Evolutionary conservation across 2,329 filamentous ascomycete species (phyloP), one percentile per base, ranked within the genome.

Genomic region (Nemania sp.): DNA sequence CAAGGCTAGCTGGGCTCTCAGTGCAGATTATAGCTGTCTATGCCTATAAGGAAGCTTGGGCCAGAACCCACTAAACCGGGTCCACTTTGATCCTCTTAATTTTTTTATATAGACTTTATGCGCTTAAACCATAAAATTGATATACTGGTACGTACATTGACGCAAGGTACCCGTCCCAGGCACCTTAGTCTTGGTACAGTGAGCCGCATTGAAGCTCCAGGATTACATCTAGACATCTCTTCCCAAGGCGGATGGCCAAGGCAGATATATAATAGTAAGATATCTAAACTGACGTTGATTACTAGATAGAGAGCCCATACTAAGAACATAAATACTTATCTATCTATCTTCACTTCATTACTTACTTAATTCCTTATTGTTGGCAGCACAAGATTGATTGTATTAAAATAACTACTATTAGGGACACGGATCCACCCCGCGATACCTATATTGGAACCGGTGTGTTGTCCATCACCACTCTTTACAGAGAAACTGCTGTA

Each of bases 1-100:
- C 75, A 70, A 76, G 74, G 75, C 74, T 76, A 58, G 64, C 38
- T 66, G 11, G 49, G 7, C 20, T 43, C 43, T n/a, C n/a, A 38
- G n/a, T 13, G 18, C 13, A 59, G 38, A 24, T 56, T 41, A 41
- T 11, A 41, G 38, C 38, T 41, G 52, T 54, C 43, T 60, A 53
- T 53, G 63, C 56, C 35, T 24, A 38, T 57, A n/a, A 53, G 54
- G 59, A 55, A 70, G 68, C 66, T 67, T 67, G 27, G 63, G 61
- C 67, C 63, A 66, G 62, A 8, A 6, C 6, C 3, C 11, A 24
- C 7, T 10, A 26, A 2, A 20, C 10, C n/a, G 3, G 29, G 7
- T 13, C 67, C 59, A 47, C 47, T 58, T 56, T 61, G 20, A 47
- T 55, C 18, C 15, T n/a, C 2, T 4, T 5, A n/a, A 2, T 45